These are phyloP conservation scores for Mallotus nudiflorus DNA, from an alignment of 345 rosid genomes.

Conservation along the genomic window DNA sequence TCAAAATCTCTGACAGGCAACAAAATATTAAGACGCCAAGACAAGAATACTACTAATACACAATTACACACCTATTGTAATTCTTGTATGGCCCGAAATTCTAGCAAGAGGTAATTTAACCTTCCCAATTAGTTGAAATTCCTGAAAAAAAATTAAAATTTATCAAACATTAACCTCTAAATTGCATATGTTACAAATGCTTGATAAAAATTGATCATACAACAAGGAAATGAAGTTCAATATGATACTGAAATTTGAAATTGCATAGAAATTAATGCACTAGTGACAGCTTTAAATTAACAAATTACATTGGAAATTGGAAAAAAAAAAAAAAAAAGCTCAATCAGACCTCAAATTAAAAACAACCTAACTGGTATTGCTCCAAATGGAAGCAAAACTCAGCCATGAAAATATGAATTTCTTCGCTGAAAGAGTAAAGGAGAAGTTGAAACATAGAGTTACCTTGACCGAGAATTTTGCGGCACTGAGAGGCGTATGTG, in stretches of 20 bases:
- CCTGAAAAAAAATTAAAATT: conserved; percentile 2
- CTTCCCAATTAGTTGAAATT: conserved; percentile 15
- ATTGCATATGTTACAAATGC: not conserved
- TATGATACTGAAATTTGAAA: not conserved
- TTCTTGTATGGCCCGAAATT: conserved; percentile 3
- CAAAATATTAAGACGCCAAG: not conserved
- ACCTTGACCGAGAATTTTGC: conserved; percentile 19
- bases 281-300: not conserved
- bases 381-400: not conserved
- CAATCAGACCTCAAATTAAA: not conserved
- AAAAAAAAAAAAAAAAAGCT: too few relatives aligned
- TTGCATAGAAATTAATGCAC: too few relatives aligned
- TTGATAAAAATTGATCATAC: not conserved
- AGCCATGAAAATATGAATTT: not conserved
- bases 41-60: not conserved
- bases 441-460: not conserved
- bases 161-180: not conserved
- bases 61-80: conserved; percentile 8
- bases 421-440: too few relatives aligned
- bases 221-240: not conserved
- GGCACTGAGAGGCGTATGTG: conserved; percentile 15
- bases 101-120: not conserved
- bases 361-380: not conserved
- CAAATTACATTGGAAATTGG: too few relatives aligned
- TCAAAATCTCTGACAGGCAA: not conserved